These are phyloP conservation scores for Cichorium intybus DNA, from an alignment of 140 eudicot genomes.

Conservation along the genomic window DNA sequence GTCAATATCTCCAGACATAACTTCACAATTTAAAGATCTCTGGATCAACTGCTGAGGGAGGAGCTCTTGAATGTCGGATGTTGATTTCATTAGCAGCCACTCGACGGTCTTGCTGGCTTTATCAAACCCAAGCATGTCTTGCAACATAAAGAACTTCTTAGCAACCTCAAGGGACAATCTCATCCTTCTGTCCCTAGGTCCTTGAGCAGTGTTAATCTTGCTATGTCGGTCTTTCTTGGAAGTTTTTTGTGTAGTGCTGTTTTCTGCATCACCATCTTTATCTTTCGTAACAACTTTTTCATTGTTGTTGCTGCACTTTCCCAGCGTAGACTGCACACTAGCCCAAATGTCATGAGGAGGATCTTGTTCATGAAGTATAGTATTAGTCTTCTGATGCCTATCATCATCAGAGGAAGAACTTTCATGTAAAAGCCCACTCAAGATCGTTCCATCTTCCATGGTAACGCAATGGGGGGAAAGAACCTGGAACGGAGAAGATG, in stretches of 20 bases:
- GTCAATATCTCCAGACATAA: slow-evolving; percentile 26
- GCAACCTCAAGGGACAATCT: slow-evolving; percentile 60
- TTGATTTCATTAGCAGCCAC: slow-evolving; percentile 46
- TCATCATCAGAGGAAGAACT: background rate
- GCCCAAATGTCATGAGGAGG: slow-evolving; percentile 2
- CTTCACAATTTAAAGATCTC: slow-evolving; percentile 36
- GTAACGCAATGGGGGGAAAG: slow-evolving; percentile 2
- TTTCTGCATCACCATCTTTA: slow-evolving; percentile 5
- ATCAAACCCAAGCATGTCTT: slow-evolving; percentile 53
- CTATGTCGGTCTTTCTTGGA: slow-evolving; percentile 50
- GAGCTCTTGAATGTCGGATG: slow-evolving; percentile 33
- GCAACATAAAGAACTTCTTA: slow-evolving; percentile 44
- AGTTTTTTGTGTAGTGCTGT: background rate
- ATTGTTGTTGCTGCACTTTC: slow-evolving; percentile 13
- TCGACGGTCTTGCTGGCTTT: slow-evolving; percentile 61
- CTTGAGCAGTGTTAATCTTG: slow-evolving; percentile 62
- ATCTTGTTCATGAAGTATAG: background rate
- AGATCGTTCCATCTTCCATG: slow-evolving; percentile 19
- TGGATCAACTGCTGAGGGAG: too few relatives aligned
- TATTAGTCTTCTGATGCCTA: slow-evolving; percentile 6
- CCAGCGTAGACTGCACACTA: background rate
- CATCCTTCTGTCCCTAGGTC: slow-evolving; percentile 64
- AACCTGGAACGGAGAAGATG: background rate
- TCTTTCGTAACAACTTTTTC: too few relatives aligned
- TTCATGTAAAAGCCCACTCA: slow-evolving; percentile 5